Conservation (phyloP, 225 moss, liverwort and hornwort species). For the Bryoerythrophyllum caledonicum region DNA sequence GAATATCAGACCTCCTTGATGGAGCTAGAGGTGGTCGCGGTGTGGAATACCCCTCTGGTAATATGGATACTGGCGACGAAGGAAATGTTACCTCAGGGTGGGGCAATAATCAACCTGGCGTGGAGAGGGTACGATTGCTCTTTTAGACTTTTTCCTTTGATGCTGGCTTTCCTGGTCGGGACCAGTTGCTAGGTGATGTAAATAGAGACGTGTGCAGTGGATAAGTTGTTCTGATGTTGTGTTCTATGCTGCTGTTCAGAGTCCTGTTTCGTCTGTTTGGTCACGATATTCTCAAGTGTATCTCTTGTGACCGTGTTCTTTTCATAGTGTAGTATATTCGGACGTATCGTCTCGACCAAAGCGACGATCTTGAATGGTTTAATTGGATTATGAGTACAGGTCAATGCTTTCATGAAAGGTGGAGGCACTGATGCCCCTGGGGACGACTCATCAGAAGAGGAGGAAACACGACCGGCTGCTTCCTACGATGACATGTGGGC, state of each 20-base stretch:
- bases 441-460: conserved; percentile 76
- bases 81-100: conserved; percentile 61
- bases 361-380: conserved; percentile 5
- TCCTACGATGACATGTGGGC: conserved; percentile 95
- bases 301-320: not conserved
- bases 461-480: conserved; percentile 68
- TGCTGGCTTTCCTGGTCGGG: conserved; percentile 14
- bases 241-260: conserved; percentile 13
- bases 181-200: conserved; percentile 6
- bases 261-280: not conserved
- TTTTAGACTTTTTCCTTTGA: conserved; percentile 1
- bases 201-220: not conserved
- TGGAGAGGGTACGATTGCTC: conserved; percentile 52
- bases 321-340: not conserved
- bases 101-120: conserved; percentile 63
- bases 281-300: conserved; percentile 2
- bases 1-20: conserved; percentile 94
- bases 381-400: conserved; percentile 43
- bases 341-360: not conserved
- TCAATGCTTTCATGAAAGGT: conserved; percentile 96
- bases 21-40: conserved; percentile 49
- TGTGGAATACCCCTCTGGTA: conserved; percentile 64
- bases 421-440: conserved; percentile 95
- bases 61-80: conserved; percentile 66
- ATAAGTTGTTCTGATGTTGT: conserved; percentile 12